Evolutionary conservation across 1,284 basidiomycete genomes (phyloP).

Genomic region (Malassezia equina): DNA sequence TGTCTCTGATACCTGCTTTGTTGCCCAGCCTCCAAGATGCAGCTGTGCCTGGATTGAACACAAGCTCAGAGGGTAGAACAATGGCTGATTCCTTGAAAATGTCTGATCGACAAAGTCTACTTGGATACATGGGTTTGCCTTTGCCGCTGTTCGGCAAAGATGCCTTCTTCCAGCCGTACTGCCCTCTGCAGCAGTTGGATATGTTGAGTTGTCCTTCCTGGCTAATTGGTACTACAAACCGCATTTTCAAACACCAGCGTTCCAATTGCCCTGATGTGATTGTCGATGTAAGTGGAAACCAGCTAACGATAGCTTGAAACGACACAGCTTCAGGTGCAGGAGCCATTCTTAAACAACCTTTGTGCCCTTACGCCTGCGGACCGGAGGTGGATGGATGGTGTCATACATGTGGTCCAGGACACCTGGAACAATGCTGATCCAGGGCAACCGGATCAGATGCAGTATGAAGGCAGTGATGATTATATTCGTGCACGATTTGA

Average conservation of each 20-base stretch:
- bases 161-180: constrained; percentile 93
- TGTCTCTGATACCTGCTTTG: constrained; percentile 54
- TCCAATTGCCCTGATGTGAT: constrained; percentile 72
- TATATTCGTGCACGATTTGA: constrained; percentile 36
- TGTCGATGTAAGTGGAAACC: constrained; percentile 57
- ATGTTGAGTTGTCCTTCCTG: constrained; percentile 70
- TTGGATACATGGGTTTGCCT: constrained; percentile 81
- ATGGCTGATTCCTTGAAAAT: constrained; percentile 61
- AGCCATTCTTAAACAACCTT: constrained; percentile 66
- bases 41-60: constrained; percentile 59
- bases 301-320: constrained; percentile 24
- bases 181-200: constrained; percentile 90
- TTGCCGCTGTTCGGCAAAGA: constrained; percentile 60
- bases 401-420: constrained; percentile 33
- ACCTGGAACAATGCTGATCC: constrained; percentile 44
- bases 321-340: constrained; percentile 49
- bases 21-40: constrained; percentile 80
- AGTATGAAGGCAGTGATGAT: constrained; percentile 44
- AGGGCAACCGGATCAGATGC: constrained; percentile 39
- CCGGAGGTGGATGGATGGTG: constrained; percentile 84
- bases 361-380: constrained; percentile 79
- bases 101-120: constrained; percentile 79
- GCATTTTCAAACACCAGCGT: constrained; percentile 84
- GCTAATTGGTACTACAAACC: constrained; percentile 81
- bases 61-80: constrained; percentile 6